These are phyloP conservation scores for Cladosporium austrohemisphaericum DNA, from an alignment of 2,329 filamentous ascomycete species.

Conservation along the genomic window DNA sequence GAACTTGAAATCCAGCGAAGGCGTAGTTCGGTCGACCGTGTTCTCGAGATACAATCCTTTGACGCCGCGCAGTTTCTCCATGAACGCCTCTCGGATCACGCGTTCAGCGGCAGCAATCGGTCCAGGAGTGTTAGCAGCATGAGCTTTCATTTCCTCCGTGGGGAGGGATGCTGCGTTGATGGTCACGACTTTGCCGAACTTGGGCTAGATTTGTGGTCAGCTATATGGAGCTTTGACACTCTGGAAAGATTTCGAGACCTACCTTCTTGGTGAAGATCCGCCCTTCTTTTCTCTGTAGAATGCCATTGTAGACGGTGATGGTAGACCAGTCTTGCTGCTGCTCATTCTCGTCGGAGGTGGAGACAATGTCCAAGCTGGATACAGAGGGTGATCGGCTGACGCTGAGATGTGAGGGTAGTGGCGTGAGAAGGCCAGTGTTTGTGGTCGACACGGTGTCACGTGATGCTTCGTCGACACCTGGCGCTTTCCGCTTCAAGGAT, in stretches of 20 bases:
- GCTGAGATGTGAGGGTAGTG: slow-evolving; percentile 8
- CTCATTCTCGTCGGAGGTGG: neutral
- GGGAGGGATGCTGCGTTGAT: slow-evolving; percentile 35
- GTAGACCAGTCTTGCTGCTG: neutral
- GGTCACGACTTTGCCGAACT: slow-evolving; percentile 19
- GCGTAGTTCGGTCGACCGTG: slow-evolving; percentile 51
- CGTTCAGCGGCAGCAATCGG: slow-evolving; percentile 31
- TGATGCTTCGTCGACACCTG: slow-evolving; percentile 19
- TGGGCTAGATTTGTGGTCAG: slow-evolving; percentile 18
- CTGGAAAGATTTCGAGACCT: slow-evolving; percentile 14
- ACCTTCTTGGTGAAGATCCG: slow-evolving; percentile 35
- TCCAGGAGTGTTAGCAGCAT: slow-evolving; percentile 26
- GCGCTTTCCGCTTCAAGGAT: slow-evolving; percentile 28
- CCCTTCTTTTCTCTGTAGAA: slow-evolving; percentile 36
- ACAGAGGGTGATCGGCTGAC: slow-evolving; percentile 7
- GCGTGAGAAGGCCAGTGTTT: slow-evolving; percentile 21
- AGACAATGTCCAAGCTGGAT: slow-evolving; percentile 5
- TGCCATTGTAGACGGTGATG: slow-evolving; percentile 40
- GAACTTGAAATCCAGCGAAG: slow-evolving; percentile 64
- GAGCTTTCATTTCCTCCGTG: slow-evolving; percentile 34
- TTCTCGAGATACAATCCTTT: slow-evolving; percentile 47
- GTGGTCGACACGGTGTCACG: slow-evolving; percentile 16
- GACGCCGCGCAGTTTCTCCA: slow-evolving; percentile 27
- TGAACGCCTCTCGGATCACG: slow-evolving; percentile 39
- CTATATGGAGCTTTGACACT: neutral